phyloP scores from a whole-genome alignment of 176 grass and related monocot genomes.

The Olyra latifolia region DNA sequence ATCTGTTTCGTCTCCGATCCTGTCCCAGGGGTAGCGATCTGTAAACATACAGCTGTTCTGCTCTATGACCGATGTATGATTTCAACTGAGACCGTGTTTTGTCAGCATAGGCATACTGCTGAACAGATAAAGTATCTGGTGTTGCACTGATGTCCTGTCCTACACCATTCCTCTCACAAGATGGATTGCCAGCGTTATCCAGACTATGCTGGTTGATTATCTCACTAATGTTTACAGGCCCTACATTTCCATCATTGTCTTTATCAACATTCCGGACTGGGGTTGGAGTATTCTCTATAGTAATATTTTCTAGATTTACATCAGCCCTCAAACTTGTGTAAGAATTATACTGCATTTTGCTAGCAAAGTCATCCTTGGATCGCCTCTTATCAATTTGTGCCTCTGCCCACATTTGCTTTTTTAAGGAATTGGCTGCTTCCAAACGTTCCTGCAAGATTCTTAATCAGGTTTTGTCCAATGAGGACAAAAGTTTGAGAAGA shows the following conservation, averaged over 20 bases:
- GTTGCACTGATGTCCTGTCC: constrained; percentile 55
- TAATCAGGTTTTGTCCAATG: constrained; percentile 24
- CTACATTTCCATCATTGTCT: constrained; percentile 45
- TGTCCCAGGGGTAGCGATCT: constrained; percentile 86
- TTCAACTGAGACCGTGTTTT: constrained; percentile 88
- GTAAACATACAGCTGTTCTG: constrained; percentile 91
- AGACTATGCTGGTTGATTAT: constrained; percentile 46
- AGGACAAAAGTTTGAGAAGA: constrained; percentile 14
- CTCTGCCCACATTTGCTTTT: constrained; percentile 98
- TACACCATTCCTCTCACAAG: constrained; percentile 63
- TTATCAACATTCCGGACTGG: constrained; percentile 45
- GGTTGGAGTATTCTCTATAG: constrained; percentile 46
- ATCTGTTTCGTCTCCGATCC: constrained; percentile 88
- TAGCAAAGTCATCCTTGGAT: constrained; percentile 78
- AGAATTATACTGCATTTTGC: constrained; percentile 67
- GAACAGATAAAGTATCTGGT: constrained; percentile 50
- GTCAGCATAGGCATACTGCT: constrained; percentile 86
- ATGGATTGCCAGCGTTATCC: constrained; percentile 37
- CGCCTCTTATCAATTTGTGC: constrained; percentile 91
- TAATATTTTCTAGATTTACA: constrained; percentile 49
- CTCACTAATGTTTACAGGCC: constrained; percentile 42
- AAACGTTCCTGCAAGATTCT: constrained; percentile 75
- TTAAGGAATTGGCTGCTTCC: constrained; percentile 91
- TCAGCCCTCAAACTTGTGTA: constrained; percentile 54
- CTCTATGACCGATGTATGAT: constrained; percentile 81